Base-by-base conservation (phyloP, 108 stramenopile species). In the Cyclotella kingstonii region DNA sequence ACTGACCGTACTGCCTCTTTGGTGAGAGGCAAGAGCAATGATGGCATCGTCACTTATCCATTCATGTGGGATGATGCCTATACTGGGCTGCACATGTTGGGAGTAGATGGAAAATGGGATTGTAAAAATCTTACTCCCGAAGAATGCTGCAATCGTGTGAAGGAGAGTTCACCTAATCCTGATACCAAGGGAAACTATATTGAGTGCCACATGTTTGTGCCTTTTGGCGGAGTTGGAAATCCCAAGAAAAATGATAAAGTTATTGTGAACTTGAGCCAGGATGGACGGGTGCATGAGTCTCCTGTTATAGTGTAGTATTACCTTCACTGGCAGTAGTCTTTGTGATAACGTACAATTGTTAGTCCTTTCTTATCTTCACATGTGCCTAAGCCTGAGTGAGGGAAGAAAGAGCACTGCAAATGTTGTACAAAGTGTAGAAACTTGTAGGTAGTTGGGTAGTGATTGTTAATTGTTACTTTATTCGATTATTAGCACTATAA, bases 41-140 rank as follows among this genome's bases (percentile, higher is more conserved):
- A 71, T 39, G 61, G 70, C 15, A 62, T 71, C n/a, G 70, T 71
- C 31, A 46, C 30, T 3, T 71, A 71, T 35, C 70, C 70, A 11
- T 71, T 62, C 53, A 34, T 26, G 22, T 71, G 70, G 70, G 54
- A 62, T 18, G 70, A 62, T 56, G 15, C 45, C 6, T 25, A 30
- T 5, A 9, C 15, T 1, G 70, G 70, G 56, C 26, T 27, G 5
- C 61, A 36, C 19, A 23, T 34, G 9, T 41, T 71, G 36, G 60
- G 70, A 21, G 70, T 71, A n/a, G 70, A 71, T 41, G 70, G 70
- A 0, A 71, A 62, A 35, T 71, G 70, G 70, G 42, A 62, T 27
- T 71, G 70, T 51, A 14, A 18, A 10, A 47, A 27, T 10, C 21
- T 43, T 7, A 49, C 69, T 1, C 69, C 69, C 3, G 60, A 54